Evolutionary conservation across 2,329 filamentous ascomycete genomes (phyloP), one percentile per base, ranked within the genome.

Genomic region (Gremmenia infestans): DNA sequence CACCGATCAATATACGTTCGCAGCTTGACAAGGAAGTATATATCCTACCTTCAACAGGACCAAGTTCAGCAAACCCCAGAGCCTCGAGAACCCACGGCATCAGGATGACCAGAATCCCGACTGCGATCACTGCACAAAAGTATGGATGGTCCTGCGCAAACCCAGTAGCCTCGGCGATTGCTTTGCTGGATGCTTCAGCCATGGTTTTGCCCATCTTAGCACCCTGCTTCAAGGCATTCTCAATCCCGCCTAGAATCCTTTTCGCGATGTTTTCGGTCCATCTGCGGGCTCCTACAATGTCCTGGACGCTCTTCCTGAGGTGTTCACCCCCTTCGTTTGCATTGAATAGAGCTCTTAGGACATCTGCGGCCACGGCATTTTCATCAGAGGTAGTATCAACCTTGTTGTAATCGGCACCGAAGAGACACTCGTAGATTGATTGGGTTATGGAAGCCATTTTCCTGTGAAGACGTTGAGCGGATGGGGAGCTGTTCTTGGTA

Each of bases 81-180:
- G 28, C 47, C 25, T 49, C 47, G 15, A 49, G 47, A 8, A 49
- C 47, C 47, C 47, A 49, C 11, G 47, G 47, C 47, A 49, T 49
- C 25, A 49, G 23, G 47, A 49, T 49, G 9, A 6, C 47, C 25
- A 49, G n/a, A 19, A 49, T n/a, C 47, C 47, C 47, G 36, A 49
- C 28, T 36, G 47, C 47, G 47, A 49, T 49, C 17, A 49, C 36
- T 11, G 47, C 47, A 49, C 47, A 49, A 17, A 49, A 36, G 25
- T 36, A 49, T 19, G 25, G 25, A 49, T 49, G 47, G 22, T 49
- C 47, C 4, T 17, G 47, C 14, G 47, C 47, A 36, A 49, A 49
- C 2, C 17, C 47, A 35, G 5, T 25, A 15, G 47, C 25, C 28
- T 49, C 47, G 47, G 22, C 25, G 47, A 49, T 49, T 6, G 47